Evolutionary conservation across 225 moss, liverwort and hornwort species (phyloP).

Genomic region (Physcomitrium patens): DNA sequence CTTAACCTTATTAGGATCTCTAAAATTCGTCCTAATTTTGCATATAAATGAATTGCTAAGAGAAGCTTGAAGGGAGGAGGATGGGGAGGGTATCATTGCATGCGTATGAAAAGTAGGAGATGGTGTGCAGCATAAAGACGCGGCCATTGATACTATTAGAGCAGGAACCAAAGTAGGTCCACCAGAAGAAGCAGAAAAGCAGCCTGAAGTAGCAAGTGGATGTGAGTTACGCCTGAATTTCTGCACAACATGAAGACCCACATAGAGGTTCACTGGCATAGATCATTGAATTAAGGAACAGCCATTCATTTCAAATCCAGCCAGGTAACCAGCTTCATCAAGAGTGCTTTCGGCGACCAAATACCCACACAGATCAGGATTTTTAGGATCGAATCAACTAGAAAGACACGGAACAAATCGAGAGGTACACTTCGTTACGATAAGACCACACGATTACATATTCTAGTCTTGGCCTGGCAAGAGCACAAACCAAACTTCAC

Average conservation of each 20-base stretch:
- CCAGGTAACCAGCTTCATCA: background rate
- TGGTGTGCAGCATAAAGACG: conserved; percentile 34
- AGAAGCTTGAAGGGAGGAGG: conserved; percentile 28
- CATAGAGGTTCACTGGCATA: background rate
- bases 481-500: too few species aligned
- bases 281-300: background rate
- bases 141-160: conserved; percentile 35
- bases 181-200: background rate
- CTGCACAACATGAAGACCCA: conserved; percentile 23
- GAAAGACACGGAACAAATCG: background rate
- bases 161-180: background rate
- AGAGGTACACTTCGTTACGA: too few species aligned
- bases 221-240: background rate
- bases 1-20: conserved; percentile 22
- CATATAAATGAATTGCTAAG: conserved; percentile 17
- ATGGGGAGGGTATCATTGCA: conserved; percentile 40
- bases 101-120: conserved; percentile 44
- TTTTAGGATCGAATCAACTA: background rate
- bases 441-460: too few species aligned
- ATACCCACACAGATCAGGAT: background rate
- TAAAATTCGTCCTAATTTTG: conserved; percentile 22
- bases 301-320: background rate
- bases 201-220: background rate
- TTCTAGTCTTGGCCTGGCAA: too few species aligned
- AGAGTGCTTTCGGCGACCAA: background rate